Evolutionary conservation across 202 grass and related monocot species (phyloP).

Genomic region (Cymbopogon flexuosus): DNA sequence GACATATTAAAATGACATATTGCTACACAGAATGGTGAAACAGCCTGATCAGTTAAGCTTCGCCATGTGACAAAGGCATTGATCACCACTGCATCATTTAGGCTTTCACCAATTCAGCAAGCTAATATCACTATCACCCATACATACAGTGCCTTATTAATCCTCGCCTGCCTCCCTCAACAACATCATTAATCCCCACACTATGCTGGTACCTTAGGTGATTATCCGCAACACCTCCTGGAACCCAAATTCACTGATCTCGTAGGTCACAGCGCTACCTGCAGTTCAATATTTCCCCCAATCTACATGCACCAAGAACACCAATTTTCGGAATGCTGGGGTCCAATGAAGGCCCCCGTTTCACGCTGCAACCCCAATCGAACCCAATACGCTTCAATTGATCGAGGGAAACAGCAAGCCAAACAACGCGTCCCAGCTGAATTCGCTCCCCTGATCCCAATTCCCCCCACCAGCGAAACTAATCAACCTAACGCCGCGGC

Average conservation of each 20-base stretch:
- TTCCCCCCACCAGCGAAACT: not conserved
- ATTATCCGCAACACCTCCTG: not conserved
- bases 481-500: not conserved
- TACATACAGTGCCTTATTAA: not conserved
- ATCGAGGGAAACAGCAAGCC: not conserved
- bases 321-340: not conserved
- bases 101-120: conserved; percentile 9
- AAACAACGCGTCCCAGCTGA: not conserved
- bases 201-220: not conserved
- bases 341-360: not conserved
- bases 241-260: not conserved
- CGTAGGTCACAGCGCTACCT: not conserved
- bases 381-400: not conserved
- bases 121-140: not conserved
- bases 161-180: not conserved
- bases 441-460: not conserved
- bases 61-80: not conserved
- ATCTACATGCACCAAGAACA: no score
- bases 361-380: not conserved
- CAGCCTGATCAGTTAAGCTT: not conserved
- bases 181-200: not conserved
- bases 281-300: not conserved
- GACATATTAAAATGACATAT: not conserved
- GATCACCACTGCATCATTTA: not conserved
- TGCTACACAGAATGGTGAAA: not conserved